Evolutionary conservation across 2,329 filamentous ascomycete species (phyloP), one percentile per base, ranked within the genome.

Genomic region (Aulographum hederae): DNA sequence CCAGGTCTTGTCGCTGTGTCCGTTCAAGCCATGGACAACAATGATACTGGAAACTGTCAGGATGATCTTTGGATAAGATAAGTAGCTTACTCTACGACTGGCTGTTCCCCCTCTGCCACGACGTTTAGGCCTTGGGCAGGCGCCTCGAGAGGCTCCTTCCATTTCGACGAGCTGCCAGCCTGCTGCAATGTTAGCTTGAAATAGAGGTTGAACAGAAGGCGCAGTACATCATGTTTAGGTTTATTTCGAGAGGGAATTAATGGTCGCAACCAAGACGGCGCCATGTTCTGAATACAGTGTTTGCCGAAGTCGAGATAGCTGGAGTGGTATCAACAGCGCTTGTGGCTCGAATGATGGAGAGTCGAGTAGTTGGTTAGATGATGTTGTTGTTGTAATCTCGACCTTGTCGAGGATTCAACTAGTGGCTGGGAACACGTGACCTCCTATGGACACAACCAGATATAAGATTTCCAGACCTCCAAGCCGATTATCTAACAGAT

Each of bases 1-100:
- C 42, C 43, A 46, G 5, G 44, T 46, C 32, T 41, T 38, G 27
- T 43, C 38, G 16, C 37, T 30, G 33, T 46, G 41, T 5, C 42
- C 41, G 33, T 43, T 44, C 20, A 46, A 31, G 20, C 44, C 43
- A 31, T 47, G 43, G 32, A 46, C 38, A 6, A 40, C 41, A 26
- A 46, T 37, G 16, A 46, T 44, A 32, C 44, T 45, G 17, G 26
- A 14, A 28, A 18, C 10, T 16, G 33, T 40, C 17, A 39, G 41
- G 10, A 13, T 19, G 32, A 15, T 30, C 29, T 27, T 13, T 36
- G 18, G 21, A 18, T 12, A 27, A 17, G 17, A 5, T 28, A 27
- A 13, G 32, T 18, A 16, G 28, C 34, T 30, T 38, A 42, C 39
- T 43, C 36, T 5, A 40, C 28, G 11, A 35, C 20, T 23, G 34